phyloP scores from a whole-genome alignment of 805 yeast genomes.

The Kuraishia cidri region DNA sequence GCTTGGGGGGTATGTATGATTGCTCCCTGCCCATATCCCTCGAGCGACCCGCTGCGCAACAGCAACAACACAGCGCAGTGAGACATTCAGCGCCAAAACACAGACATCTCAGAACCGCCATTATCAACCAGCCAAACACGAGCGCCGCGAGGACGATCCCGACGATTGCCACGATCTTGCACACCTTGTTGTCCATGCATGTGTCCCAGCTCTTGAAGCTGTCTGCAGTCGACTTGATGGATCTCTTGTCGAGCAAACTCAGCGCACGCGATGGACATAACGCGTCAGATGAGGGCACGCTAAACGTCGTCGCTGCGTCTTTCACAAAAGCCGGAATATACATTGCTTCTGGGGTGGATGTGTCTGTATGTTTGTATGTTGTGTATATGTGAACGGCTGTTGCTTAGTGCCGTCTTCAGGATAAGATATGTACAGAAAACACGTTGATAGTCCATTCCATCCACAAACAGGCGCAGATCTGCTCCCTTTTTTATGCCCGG shows the following conservation, averaged over 20 bases:
- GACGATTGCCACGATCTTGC: slow-evolving; percentile 72
- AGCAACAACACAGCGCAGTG: slow-evolving; percentile 45
- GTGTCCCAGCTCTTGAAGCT: slow-evolving; percentile 59
- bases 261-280: background rate
- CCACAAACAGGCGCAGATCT: too few relatives aligned
- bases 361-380: too few relatives aligned
- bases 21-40: slow-evolving; percentile 4
- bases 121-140: slow-evolving; percentile 45
- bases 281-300: too few relatives aligned
- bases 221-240: slow-evolving; percentile 1
- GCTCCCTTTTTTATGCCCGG: too few relatives aligned
- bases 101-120: slow-evolving; percentile 44
- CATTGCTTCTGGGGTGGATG: too few relatives aligned
- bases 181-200: slow-evolving; percentile 69
- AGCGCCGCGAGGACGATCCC: slow-evolving; percentile 54
- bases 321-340: too few relatives aligned
- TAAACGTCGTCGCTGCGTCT: too few relatives aligned
- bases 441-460: too few relatives aligned
- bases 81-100: slow-evolving; percentile 49
- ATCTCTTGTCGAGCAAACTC: slow-evolving; percentile 1
- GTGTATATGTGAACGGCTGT: too few relatives aligned
- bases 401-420: too few relatives aligned
- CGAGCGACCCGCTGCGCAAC: slow-evolving; percentile 17
- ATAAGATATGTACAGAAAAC: too few relatives aligned
- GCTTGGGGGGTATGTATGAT: too few relatives aligned